These are phyloP conservation scores for Aethionema arabicum DNA, from an alignment of 345 rosid species.

Conservation along the genomic window DNA sequence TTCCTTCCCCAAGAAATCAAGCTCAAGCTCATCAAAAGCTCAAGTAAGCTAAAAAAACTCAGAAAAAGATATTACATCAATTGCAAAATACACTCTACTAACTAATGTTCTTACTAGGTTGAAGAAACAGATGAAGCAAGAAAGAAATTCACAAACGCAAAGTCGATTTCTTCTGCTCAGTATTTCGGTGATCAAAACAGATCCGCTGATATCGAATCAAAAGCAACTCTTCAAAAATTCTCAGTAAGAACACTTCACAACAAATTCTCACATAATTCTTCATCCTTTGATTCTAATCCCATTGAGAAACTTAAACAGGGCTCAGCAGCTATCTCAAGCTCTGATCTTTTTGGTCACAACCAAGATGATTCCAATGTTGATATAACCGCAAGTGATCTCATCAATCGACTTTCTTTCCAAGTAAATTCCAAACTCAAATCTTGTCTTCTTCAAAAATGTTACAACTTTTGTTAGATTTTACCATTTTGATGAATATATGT, in stretches of 20 bases:
- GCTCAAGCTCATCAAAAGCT: constrained; percentile 61
- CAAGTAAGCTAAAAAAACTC: constrained; percentile 45
- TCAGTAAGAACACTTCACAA: constrained; percentile 49
- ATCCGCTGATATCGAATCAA: constrained; percentile 60
- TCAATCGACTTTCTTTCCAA: constrained; percentile 93
- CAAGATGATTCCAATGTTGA: constrained; percentile 57
- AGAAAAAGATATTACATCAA: not conserved
- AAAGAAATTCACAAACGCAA: constrained; percentile 95
- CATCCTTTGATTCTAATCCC: constrained; percentile 2
- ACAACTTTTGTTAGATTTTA: not conserved
- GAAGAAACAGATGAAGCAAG: constrained; percentile 97
- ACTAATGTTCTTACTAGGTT: constrained; percentile 42
- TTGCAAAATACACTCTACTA: not conserved
- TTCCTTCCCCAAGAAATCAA: constrained; percentile 64
- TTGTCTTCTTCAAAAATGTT: not conserved
- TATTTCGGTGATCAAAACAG: constrained; percentile 78
- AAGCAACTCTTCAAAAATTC: constrained; percentile 87
- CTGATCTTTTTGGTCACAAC: constrained; percentile 79
- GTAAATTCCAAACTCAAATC: constrained; percentile 36
- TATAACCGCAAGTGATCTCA: constrained; percentile 84
- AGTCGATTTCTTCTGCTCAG: constrained; percentile 95
- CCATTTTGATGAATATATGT: not conserved
- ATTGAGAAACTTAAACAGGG: constrained; percentile 48
- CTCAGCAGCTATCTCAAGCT: constrained; percentile 90
- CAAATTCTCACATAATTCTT: not conserved